Evolutionary conservation across 192 early-diverging fungal species (phyloP).

Genomic region (Coemansia sp.): DNA sequence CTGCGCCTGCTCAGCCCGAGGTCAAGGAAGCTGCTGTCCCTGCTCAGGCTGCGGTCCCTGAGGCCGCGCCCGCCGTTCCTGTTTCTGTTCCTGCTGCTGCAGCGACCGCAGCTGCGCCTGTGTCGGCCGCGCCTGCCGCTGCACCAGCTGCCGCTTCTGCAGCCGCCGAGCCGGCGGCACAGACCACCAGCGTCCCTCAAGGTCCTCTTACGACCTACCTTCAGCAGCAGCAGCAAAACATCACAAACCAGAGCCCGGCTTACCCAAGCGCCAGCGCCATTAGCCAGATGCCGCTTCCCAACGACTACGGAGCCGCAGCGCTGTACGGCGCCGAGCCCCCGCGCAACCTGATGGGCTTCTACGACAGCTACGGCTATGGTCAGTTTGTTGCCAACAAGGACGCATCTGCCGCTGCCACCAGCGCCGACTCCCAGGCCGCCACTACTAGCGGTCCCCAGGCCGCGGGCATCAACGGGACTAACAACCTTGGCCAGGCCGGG

Average conservation of each 20-base stretch:
- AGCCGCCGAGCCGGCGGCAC: conserved; percentile 14
- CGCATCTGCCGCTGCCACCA: conserved; percentile 28
- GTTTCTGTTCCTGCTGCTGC: conserved; percentile 7
- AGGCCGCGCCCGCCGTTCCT: conserved; percentile 17
- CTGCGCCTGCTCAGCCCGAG: conserved; percentile 9
- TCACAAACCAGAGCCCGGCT: conserved; percentile 8
- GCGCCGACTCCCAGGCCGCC: conserved; percentile 46
- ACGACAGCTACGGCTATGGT: conserved; percentile 49
- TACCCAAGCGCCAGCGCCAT: conserved; percentile 31
- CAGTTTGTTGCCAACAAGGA: conserved; percentile 51
- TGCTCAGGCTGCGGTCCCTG: conserved; percentile 12
- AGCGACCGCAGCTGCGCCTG: conserved; percentile 8
- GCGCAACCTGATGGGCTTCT: conserved; percentile 62
- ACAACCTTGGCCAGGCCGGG: conserved; percentile 45
- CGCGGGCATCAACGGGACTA: conserved; percentile 55
- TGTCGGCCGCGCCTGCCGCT: background rate
- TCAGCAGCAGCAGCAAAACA: conserved; percentile 51
- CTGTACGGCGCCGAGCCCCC: conserved; percentile 66
- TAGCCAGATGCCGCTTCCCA: conserved; percentile 54
- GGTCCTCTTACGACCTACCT: conserved; percentile 47
- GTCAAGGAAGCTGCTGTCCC: conserved; percentile 4
- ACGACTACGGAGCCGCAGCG: conserved; percentile 59
- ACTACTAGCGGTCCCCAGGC: conserved; percentile 59
- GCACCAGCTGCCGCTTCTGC: conserved; percentile 12
- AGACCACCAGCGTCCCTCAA: conserved; percentile 14